Evolutionary conservation across 495 filamentous ascomycete genomes (phyloP).

Genomic region (Xylaria intraflava): DNA sequence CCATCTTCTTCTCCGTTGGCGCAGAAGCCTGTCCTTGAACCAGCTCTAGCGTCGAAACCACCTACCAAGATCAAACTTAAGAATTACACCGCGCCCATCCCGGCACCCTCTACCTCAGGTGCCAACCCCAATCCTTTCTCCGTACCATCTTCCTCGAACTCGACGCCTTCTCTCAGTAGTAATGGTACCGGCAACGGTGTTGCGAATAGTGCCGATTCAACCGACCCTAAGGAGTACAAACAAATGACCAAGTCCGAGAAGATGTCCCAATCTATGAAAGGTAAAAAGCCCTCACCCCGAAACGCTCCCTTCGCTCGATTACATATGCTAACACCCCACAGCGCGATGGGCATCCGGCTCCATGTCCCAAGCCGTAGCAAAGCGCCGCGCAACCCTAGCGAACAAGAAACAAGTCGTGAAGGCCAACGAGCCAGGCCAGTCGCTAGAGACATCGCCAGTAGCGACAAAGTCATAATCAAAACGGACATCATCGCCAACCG

Average conservation of each 20-base stretch:
- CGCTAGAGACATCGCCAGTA: not conserved
- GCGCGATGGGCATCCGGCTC: conserved; percentile 45
- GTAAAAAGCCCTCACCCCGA: conserved; percentile 15
- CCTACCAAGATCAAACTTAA: conserved; percentile 19
- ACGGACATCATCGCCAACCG: not conserved
- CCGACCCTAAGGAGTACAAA: conserved; percentile 36
- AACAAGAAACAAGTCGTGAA: conserved; percentile 35
- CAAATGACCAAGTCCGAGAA: conserved; percentile 49
- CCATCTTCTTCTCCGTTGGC: conserved; percentile 1
- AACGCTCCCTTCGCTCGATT: not conserved
- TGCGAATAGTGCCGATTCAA: conserved; percentile 15
- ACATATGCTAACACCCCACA: conserved; percentile 23
- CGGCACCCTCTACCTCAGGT: conserved; percentile 10
- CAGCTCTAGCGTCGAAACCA: conserved; percentile 6
- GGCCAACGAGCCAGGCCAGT: conserved; percentile 1
- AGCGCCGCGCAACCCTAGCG: conserved; percentile 44
- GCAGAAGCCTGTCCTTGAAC: conserved; percentile 10
- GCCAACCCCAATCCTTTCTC: conserved; percentile 18
- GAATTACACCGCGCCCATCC: conserved; percentile 11
- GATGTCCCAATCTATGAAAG: conserved; percentile 46
- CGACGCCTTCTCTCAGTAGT: conserved; percentile 3
- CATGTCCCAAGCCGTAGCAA: conserved; percentile 43
- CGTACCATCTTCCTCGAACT: conserved; percentile 9
- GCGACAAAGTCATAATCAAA: conserved; percentile 1
- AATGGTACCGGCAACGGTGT: conserved; percentile 3